Evolutionary conservation across 2,329 filamentous ascomycete genomes (phyloP).

Genomic region (Spiromastix sp.): DNA sequence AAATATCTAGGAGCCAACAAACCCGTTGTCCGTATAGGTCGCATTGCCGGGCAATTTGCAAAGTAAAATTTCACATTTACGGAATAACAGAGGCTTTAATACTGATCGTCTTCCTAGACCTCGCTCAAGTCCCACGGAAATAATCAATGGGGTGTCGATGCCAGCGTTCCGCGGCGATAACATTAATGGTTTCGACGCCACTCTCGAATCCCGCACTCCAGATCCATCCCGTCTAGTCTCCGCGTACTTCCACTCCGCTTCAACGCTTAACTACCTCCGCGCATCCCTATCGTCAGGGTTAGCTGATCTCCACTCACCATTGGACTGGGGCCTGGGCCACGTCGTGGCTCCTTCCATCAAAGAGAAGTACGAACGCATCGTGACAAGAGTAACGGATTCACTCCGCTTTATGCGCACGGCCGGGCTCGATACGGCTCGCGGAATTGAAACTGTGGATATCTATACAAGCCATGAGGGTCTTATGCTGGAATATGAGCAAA

Average conservation of each 20-base stretch:
- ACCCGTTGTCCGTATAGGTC: slow-evolving; percentile 83
- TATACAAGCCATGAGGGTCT: slow-evolving; percentile 94
- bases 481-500: slow-evolving; percentile 87
- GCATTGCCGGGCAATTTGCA: slow-evolving; percentile 96
- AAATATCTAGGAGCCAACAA: slow-evolving; percentile 44
- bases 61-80: slow-evolving; percentile 40
- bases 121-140: slow-evolving; percentile 76
- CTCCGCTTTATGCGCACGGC: slow-evolving; percentile 81
- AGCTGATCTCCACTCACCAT: slow-evolving; percentile 82
- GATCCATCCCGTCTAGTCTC: slow-evolving; percentile 77
- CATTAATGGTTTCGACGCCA: slow-evolving; percentile 66
- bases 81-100: neutral
- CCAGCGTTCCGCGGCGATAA: slow-evolving; percentile 93
- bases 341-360: slow-evolving; percentile 76
- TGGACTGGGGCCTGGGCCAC: slow-evolving; percentile 92
- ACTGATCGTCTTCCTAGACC: slow-evolving; percentile 39
- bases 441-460: slow-evolving; percentile 84
- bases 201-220: slow-evolving; percentile 61
- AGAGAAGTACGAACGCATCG: slow-evolving; percentile 75
- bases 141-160: slow-evolving; percentile 66
- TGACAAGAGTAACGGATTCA: slow-evolving; percentile 78
- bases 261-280: slow-evolving; percentile 87
- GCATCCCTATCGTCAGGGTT: slow-evolving; percentile 76
- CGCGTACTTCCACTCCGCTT: slow-evolving; percentile 92
- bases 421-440: slow-evolving; percentile 73